phyloP scores from a whole-genome alignment of 164 flowering plant genomes.

The Akebia trifoliata region DNA sequence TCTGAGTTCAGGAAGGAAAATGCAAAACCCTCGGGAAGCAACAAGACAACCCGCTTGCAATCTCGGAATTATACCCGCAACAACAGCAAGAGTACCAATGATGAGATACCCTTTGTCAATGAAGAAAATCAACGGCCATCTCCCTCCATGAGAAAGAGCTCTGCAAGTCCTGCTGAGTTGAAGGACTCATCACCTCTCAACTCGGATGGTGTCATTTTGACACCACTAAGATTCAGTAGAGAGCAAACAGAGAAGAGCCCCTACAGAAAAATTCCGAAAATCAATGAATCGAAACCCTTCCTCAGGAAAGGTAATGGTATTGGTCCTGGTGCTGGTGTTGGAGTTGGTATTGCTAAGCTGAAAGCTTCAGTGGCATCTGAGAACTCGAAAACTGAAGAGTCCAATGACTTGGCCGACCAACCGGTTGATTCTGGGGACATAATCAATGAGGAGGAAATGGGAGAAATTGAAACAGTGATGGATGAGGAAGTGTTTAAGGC shows the following conservation, averaged over 20 bases:
- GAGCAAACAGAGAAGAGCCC: constrained; percentile 41
- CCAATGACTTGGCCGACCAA: constrained; percentile 36
- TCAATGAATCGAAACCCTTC: constrained; percentile 47
- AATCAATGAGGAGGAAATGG: constrained; percentile 44
- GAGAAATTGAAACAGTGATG: constrained; percentile 37
- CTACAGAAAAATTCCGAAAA: constrained; percentile 29
- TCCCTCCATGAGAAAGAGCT: constrained; percentile 53
- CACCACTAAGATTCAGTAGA: constrained; percentile 41
- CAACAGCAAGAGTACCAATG: constrained; percentile 66
- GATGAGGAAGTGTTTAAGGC: constrained; percentile 27
- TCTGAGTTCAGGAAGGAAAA: constrained; percentile 87
- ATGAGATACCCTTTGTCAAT: constrained; percentile 43
- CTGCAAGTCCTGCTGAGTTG: constrained; percentile 43
- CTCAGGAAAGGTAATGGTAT: constrained; percentile 61
- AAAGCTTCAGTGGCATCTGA: constrained; percentile 50
- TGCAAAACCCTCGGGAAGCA: constrained; percentile 69
- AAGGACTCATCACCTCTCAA: constrained; percentile 42
- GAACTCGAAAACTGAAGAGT: constrained; percentile 36
- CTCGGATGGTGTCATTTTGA: constrained; percentile 40
- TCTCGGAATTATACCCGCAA: constrained; percentile 46
- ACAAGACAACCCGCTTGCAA: constrained; percentile 48
- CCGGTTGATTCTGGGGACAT: constrained; percentile 37
- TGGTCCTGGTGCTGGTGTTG: constrained; percentile 58
- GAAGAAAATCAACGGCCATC: constrained; percentile 66
- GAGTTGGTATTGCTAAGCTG: constrained; percentile 35